These are phyloP conservation scores for Nepenthes alata DNA, from an alignment of 179 eudicot genomes.

Conservation along the genomic window DNA sequence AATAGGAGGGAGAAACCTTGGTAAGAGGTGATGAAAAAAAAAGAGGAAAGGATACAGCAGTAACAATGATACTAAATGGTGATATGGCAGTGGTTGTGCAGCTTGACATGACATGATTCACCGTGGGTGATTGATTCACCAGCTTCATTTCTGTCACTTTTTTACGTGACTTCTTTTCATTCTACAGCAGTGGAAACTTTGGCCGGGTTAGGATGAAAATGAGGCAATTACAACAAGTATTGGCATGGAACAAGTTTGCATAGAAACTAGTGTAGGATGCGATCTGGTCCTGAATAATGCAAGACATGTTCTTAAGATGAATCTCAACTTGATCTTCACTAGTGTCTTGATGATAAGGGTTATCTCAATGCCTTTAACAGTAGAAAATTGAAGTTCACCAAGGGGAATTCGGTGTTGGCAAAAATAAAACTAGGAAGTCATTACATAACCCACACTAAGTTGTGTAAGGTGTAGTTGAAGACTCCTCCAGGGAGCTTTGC, in stretches of 20 bases:
- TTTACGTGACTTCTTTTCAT: neutral
- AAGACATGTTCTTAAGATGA: neutral
- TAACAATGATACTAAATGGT: no score
- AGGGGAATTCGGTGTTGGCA: neutral
- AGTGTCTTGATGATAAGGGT: neutral
- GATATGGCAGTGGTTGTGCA: no score
- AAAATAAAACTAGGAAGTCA: neutral
- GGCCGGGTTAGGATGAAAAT: neutral
- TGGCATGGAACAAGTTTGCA: neutral
- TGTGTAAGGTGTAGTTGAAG: neutral
- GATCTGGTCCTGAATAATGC: neutral
- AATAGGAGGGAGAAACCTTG: no score
- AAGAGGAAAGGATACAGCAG: no score
- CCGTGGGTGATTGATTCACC: no score
- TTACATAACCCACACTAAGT: neutral
- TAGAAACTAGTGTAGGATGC: neutral
- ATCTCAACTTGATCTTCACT: neutral
- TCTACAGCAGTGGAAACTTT: neutral
- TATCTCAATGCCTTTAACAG: neutral
- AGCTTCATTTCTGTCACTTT: no score
- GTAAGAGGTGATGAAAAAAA: no score
- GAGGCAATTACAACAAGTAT: neutral
- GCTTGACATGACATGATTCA: no score
- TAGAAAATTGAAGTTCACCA: conserved; percentile 3
- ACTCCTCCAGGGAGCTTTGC: neutral